Base-by-base conservation (phyloP, 768 basidiomycete species). In the Xerocomus brunneocitrinus region DNA sequence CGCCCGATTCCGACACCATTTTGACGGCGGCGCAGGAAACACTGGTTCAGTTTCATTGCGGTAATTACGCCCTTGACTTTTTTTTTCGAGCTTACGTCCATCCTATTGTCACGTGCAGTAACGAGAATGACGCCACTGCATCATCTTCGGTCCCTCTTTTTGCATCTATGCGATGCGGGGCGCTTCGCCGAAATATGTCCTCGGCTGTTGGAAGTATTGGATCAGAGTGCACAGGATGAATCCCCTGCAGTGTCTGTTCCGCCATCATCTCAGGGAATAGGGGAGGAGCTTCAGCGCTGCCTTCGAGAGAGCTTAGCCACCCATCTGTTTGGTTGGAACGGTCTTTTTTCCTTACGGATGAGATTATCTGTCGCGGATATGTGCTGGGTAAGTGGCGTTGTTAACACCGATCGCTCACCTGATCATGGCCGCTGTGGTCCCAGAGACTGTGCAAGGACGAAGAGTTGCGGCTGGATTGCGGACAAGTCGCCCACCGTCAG, bases 261-360 rank as follows among this genome's bases (percentile, higher is more conserved):
- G 12, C 46, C 61, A 1, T 71, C 65, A 60, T 42, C 50, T 58
- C 53, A 52, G 41, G 49, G 65, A 10, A 46, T 74, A 30, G 70
- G 66, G n/a, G 56, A 59, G 24, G 76, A 74, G 7, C 57, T 81
- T 7, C 75, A 74, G 24, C 53, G 53, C 24, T 74, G 73, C n/a
- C 77, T 87, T 54, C 71, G 78, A 41, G 66, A 65, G 14, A 82
- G 83, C 55, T 62, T 89, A 16, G 60, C 71, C 0, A 73, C 71
- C 8, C 79, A 86, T 62, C 67, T 90, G 13, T 89, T 82, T 62
- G 87, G 87, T 1, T 83, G 78, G 74, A 75, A 81, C 47, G 65
- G 66, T 44, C 62, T 87, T 24, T 64, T 81, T 38, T 74, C 74
- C 0, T 68, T 83, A 32, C 76, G 86, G 46, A 74, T 87, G 74